Evolutionary conservation across 495 filamentous ascomycete species (phyloP), one percentile per base, ranked within the genome.

Genomic region (Penicillium roqueforti): DNA sequence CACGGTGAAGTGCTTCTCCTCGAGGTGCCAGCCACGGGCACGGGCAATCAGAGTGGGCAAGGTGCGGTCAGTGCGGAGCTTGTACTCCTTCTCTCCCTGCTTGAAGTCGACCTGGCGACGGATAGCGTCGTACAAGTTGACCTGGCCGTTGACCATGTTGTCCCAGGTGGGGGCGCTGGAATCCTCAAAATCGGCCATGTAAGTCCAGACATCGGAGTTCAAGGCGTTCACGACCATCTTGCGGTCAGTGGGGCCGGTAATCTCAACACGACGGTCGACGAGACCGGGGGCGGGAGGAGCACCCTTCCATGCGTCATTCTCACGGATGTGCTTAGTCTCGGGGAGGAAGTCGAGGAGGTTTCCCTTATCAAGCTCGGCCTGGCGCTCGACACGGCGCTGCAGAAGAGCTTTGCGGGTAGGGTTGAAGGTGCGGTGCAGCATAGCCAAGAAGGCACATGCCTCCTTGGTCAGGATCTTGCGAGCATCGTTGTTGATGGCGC

Each of bases 191-290:
- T 99, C 93, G 25, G 93, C 95, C 93, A 99, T 99, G 69, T 99
- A 99, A 26, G 93, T 97, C 90, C 89, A 99, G 18, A 97, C 95
- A 66, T 97, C 83, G 34, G 92, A 86, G 72, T 99, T 99, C 69
- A 99, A 65, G 6, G 93, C 93, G 73, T 99, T 99, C 51, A 99
- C 89, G 36, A 99, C 91, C 93, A 99, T 99, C 83, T 97, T 99
- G 55, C 95, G 82, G 73, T 97, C 93, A 3, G 93, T 97, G 0
- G 93, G 93, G 1, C 93, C 93, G 13, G 93, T 99, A 73, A 99
- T 99, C 80, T 99, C 93, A n/a, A 96, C 91, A 56, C 93, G 81
- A 54, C 93, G 84, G 76, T 99, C 95, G 32, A 97, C 85, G 36
- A 99, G 78, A 39, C 93, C 93, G 0, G 93, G 92, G 8, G 95